phyloP scores from a whole-genome alignment of 2,329 filamentous ascomycete genomes.

The Scedosporium minutisporum region DNA sequence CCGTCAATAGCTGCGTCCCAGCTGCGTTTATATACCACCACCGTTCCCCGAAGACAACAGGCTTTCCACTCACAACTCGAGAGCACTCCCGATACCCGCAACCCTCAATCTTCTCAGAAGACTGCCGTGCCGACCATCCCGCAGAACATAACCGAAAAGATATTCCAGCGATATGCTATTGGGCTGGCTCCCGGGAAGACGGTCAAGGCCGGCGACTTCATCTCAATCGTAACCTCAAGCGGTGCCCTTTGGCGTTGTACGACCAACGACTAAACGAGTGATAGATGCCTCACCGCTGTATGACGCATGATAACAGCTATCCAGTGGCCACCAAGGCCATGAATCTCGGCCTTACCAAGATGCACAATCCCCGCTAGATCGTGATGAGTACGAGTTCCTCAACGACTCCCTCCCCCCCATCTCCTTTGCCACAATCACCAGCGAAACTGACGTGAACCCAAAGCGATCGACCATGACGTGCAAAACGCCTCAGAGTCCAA shows the following conservation, averaged over 20 bases:
- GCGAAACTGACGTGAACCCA: too few relatives aligned
- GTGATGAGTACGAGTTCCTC: constrained; percentile 22
- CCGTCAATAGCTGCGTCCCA: too few relatives aligned
- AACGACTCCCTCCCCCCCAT: too few relatives aligned
- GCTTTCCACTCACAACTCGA: too few relatives aligned
- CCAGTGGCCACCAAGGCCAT: constrained; percentile 68
- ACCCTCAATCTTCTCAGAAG: too few relatives aligned
- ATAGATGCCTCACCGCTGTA: constrained; percentile 53
- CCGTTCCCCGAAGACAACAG: too few relatives aligned
- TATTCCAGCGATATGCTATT: constrained; percentile 74
- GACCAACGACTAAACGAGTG: constrained; percentile 9
- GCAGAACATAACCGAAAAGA: constrained; percentile 88
- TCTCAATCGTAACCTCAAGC: constrained; percentile 42
- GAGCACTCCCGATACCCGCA: too few relatives aligned
- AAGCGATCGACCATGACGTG: constrained; percentile 77
- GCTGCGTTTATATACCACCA: too few relatives aligned
- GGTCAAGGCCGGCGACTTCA: constrained; percentile 74
- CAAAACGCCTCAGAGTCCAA: constrained; percentile 73
- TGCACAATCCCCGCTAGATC: constrained; percentile 43
- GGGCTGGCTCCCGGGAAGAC: constrained; percentile 65
- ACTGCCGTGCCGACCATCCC: constrained; percentile 22
- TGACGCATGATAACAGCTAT: constrained; percentile 83
- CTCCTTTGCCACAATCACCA: too few relatives aligned
- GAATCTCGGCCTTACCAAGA: constrained; percentile 63
- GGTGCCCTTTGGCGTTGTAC: constrained; percentile 13